Percentiles rank a stretch among this genome's conserved stretches.
These are phyloP conservation scores for Leishmania gerbilli DNA, from an alignment of 208 protist genomes.

Conservation along the genomic window DNA sequence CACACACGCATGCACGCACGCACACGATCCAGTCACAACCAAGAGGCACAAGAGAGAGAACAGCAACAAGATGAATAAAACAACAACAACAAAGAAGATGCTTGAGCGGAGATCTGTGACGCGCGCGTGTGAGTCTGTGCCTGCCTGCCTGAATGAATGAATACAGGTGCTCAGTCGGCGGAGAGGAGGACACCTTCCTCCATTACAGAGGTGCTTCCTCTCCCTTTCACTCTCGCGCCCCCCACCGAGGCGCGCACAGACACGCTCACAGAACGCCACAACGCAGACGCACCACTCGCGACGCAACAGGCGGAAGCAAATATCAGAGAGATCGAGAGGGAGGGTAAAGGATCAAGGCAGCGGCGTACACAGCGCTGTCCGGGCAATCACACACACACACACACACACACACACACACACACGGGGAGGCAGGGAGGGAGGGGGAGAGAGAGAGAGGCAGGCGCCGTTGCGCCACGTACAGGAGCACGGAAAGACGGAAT, in stretches of 20 bases:
- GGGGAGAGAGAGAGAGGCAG: background rate
- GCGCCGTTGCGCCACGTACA: no score
- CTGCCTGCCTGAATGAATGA: background rate
- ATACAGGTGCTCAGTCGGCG: background rate
- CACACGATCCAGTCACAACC: background rate
- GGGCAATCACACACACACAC: background rate
- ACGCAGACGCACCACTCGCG: background rate
- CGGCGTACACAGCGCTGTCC: background rate
- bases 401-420: background rate
- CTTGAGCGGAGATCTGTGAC: background rate
- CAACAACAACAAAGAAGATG: background rate
- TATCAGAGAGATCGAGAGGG: background rate
- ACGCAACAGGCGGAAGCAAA: background rate
- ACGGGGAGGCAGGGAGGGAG: background rate
- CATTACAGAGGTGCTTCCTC: background rate
- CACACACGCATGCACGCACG: no score
- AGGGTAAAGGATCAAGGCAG: background rate
- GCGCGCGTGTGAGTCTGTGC: background rate
- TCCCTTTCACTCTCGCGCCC: no score
- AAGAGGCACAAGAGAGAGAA: background rate
- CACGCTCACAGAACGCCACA: background rate
- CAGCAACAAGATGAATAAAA: background rate
- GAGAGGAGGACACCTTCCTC: background rate
- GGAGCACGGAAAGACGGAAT: no score
- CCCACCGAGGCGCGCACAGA: background rate